These are phyloP conservation scores for Rhynchosporium graminicola DNA, from an alignment of 2,329 filamentous ascomycete genomes.

Conservation along the genomic window DNA sequence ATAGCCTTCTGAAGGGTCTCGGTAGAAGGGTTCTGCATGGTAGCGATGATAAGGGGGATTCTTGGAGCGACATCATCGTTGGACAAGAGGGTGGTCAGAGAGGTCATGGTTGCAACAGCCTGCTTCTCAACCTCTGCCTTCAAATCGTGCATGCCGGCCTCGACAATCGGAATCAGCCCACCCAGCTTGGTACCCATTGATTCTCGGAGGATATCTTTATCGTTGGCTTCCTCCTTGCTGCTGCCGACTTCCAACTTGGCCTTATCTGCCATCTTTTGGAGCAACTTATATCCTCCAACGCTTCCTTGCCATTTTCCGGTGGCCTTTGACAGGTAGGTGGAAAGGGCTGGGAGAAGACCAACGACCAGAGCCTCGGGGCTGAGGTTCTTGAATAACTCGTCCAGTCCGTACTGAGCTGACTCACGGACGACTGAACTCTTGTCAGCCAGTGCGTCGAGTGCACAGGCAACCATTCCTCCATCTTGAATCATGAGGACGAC, in stretches of 20 bases:
- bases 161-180: slow-evolving; percentile 84
- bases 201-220: slow-evolving; percentile 88
- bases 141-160: slow-evolving; percentile 93
- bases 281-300: slow-evolving; percentile 78
- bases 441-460: slow-evolving; percentile 84
- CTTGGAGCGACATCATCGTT: slow-evolving; percentile 96
- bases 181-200: slow-evolving; percentile 88
- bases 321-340: slow-evolving; percentile 75
- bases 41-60: slow-evolving; percentile 88
- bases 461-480: slow-evolving; percentile 68
- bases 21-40: slow-evolving; percentile 90
- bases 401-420: slow-evolving; percentile 89
- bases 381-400: slow-evolving; percentile 80
- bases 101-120: slow-evolving; percentile 88
- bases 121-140: slow-evolving; percentile 88
- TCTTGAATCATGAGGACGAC: slow-evolving; percentile 81
- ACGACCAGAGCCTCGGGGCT: slow-evolving; percentile 80
- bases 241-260: slow-evolving; percentile 78
- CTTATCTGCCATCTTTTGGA: slow-evolving; percentile 95
- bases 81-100: slow-evolving; percentile 83
- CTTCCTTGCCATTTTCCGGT: slow-evolving; percentile 98
- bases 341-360: slow-evolving; percentile 76
- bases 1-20: slow-evolving; percentile 93
- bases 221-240: slow-evolving; percentile 78
- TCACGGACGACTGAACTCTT: slow-evolving; percentile 88